phyloP scores from a whole-genome alignment of 441 rosid genomes.

The Gossypium trilobum region DNA sequence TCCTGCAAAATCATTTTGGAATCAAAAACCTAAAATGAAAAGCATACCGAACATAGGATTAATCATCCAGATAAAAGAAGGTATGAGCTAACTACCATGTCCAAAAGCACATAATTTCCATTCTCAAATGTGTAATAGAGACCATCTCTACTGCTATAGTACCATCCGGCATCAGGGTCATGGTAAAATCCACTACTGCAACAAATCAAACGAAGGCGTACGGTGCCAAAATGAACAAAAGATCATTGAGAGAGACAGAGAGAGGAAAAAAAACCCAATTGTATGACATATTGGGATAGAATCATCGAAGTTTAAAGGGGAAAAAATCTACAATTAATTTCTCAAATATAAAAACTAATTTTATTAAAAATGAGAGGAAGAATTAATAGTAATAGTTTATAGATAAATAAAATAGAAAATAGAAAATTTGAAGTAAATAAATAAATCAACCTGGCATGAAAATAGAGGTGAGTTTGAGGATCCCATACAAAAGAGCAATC shows the following conservation, averaged over 20 bases:
- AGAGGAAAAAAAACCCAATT: neutral
- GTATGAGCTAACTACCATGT: conserved; percentile 35
- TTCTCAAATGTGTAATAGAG: conserved; percentile 69
- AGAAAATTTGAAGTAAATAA: neutral
- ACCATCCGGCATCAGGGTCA: conserved; percentile 79
- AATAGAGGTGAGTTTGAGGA: conserved; percentile 44
- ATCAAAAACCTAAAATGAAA: conserved; percentile 24
- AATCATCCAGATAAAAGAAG: neutral
- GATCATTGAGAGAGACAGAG: neutral
- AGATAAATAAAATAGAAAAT: neutral
- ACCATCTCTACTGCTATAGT: conserved; percentile 68
- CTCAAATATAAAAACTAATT: neutral
- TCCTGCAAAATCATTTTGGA: conserved; percentile 16
- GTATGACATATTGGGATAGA: neutral
- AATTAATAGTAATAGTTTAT: neutral
- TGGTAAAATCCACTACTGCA: conserved; percentile 85
- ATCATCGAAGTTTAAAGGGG: neutral
- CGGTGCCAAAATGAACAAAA: neutral
- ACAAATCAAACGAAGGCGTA: neutral
- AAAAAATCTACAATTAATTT: neutral
- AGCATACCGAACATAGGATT: neutral
- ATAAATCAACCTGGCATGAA: conserved; percentile 52
- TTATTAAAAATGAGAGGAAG: neutral
- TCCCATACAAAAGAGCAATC: conserved; percentile 64
- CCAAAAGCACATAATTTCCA: conserved; percentile 56